phyloP scores from a whole-genome alignment of 2,329 filamentous ascomycete species.

The Fulvia fulva region DNA sequence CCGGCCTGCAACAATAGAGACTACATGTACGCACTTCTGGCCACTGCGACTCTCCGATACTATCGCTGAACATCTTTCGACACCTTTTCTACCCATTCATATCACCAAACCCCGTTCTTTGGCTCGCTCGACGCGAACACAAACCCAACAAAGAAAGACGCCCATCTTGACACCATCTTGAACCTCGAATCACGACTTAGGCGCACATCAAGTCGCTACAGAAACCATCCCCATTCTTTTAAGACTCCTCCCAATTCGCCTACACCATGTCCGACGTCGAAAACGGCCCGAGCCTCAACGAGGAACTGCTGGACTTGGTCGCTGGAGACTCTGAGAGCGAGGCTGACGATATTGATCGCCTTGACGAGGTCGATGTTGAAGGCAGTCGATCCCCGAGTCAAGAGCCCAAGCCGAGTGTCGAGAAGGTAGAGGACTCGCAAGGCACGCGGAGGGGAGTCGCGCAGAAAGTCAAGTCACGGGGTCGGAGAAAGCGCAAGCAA shows the following conservation, averaged over 20 bases:
- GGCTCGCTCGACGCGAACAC: neutral
- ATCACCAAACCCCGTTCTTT: neutral
- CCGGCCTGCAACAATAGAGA: neutral
- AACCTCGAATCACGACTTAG: neutral
- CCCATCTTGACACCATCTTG: neutral
- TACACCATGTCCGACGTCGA: slow-evolving; percentile 38
- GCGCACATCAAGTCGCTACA: neutral
- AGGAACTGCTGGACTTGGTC: slow-evolving; percentile 88
- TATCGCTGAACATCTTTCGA: neutral
- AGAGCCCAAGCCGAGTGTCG: slow-evolving; percentile 39
- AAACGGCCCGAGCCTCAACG: slow-evolving; percentile 59
- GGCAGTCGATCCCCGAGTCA: slow-evolving; percentile 54
- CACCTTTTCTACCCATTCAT: neutral
- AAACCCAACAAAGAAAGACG: neutral
- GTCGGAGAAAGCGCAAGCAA: slow-evolving; percentile 45
- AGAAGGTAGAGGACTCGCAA: slow-evolving; percentile 34
- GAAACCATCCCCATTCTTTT: slow-evolving; percentile 2
- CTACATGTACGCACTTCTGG: neutral
- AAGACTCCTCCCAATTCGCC: neutral
- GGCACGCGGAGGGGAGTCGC: slow-evolving; percentile 39
- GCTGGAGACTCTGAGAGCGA: slow-evolving; percentile 56
- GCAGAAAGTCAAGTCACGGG: slow-evolving; percentile 44
- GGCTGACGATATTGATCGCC: slow-evolving; percentile 39
- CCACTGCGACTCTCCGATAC: neutral
- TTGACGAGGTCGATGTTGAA: slow-evolving; percentile 45